phyloP scores from a whole-genome alignment of 352 stramenopile species.

The Phytophthora boehmeriae region DNA sequence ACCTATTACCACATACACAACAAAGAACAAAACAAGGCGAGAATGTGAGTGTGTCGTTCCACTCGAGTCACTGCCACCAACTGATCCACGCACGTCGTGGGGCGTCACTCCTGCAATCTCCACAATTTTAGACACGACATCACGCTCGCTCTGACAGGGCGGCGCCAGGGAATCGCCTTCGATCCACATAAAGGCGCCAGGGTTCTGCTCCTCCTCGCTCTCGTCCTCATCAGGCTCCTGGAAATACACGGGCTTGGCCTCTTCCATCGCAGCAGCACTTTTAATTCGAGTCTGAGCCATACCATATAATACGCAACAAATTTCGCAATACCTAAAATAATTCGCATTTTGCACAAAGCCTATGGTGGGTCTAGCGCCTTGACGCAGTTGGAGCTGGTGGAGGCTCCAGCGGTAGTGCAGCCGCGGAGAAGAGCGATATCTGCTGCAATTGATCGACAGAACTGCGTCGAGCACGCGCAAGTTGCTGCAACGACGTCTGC shows the following conservation, averaged over 20 bases:
- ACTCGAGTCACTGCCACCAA: neutral
- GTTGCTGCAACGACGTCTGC: slow-evolving; percentile 55
- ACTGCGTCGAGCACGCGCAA: slow-evolving; percentile 45
- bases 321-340: neutral
- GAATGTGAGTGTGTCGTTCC: slow-evolving; percentile 4
- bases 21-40: too few relatives aligned
- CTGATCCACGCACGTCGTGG: slow-evolving; percentile 42
- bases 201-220: slow-evolving; percentile 49
- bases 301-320: neutral
- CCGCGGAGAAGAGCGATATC: slow-evolving; percentile 58
- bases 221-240: slow-evolving; percentile 21
- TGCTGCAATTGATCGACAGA: slow-evolving; percentile 65
- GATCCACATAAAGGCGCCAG: slow-evolving; percentile 64
- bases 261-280: slow-evolving; percentile 20
- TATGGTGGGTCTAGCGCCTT: slow-evolving; percentile 2
- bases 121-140: slow-evolving; percentile 63
- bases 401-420: slow-evolving; percentile 28
- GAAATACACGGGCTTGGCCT: slow-evolving; percentile 31
- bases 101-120: slow-evolving; percentile 48
- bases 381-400: slow-evolving; percentile 23
- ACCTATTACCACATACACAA: slow-evolving; percentile 24
- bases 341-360: neutral
- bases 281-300: too few relatives aligned
- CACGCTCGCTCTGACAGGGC: slow-evolving; percentile 63
- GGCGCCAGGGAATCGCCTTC: slow-evolving; percentile 64